Conservation (phyloP, 495 filamentous ascomycete genomes). For the Monascus purpureus region DNA sequence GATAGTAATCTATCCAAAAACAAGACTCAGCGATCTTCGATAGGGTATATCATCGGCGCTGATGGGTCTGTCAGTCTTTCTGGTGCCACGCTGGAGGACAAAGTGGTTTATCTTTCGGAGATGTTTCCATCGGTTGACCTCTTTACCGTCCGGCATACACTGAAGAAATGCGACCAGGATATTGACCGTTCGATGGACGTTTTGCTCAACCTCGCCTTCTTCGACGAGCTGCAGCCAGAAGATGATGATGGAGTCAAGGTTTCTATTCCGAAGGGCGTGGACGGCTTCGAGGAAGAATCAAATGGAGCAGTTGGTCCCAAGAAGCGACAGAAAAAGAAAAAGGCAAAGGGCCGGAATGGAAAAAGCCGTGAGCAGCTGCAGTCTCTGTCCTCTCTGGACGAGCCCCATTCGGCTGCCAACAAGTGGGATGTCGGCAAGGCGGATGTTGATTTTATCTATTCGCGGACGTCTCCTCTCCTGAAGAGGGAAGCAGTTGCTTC, state of each 20-base stretch:
- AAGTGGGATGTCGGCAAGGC: slow-evolving; percentile 42
- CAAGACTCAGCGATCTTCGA: slow-evolving; percentile 1
- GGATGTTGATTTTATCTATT: slow-evolving; percentile 46
- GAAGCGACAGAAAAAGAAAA: slow-evolving; percentile 31
- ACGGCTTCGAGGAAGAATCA: slow-evolving; percentile 52
- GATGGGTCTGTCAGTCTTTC: slow-evolving; percentile 28
- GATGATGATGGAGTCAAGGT: slow-evolving; percentile 23
- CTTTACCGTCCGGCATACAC: slow-evolving; percentile 46
- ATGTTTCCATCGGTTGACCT: slow-evolving; percentile 57
- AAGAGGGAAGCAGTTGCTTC: slow-evolving; percentile 39
- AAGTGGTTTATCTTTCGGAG: slow-evolving; percentile 38
- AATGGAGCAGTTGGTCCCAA: slow-evolving; percentile 17
- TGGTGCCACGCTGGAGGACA: slow-evolving; percentile 39
- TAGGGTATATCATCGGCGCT: slow-evolving; percentile 15
- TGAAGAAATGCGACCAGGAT: slow-evolving; percentile 51
- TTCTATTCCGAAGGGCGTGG: slow-evolving; percentile 52
- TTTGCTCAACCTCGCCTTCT: slow-evolving; percentile 59
- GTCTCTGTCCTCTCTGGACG: slow-evolving; percentile 4
- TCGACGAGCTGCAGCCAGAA: slow-evolving; percentile 42
- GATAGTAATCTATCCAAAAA: slow-evolving; percentile 4
- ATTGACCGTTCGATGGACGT: slow-evolving; percentile 63
- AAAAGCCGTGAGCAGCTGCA: slow-evolving; percentile 6
- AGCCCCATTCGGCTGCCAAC: slow-evolving; percentile 14
- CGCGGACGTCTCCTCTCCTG: slow-evolving; percentile 28
- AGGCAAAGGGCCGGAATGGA: slow-evolving; percentile 10